Conservation (phyloP, 345 rosid genomes). For the Arabidopsis arenosa region DNA sequence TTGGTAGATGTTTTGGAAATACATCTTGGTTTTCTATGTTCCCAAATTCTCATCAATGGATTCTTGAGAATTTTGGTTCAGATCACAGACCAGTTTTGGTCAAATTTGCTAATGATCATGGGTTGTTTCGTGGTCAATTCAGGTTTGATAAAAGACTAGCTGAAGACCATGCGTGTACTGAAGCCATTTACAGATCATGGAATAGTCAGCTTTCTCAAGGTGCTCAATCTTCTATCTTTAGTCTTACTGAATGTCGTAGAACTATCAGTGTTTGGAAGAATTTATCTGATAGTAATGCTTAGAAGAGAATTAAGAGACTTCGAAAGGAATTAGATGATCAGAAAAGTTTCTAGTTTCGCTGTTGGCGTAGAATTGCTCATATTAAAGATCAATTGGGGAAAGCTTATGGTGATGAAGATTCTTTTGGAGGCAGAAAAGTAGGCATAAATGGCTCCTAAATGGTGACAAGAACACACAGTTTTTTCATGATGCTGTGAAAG, state of each 20-base stretch:
- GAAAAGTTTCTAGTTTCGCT: fast-evolving
- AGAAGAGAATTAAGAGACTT: no score
- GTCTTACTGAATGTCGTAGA: no score
- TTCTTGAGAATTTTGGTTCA: neutral
- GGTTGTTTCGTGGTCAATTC: neutral
- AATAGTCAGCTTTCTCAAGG: no score
- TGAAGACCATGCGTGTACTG: neutral
- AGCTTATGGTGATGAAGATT: neutral
- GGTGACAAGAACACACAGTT: neutral
- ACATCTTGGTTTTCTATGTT: neutral
- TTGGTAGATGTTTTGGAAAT: no score
- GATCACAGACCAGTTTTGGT: neutral
- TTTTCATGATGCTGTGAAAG: neutral
- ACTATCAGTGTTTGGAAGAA: no score
- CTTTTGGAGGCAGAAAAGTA: neutral
- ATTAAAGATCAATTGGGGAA: fast-evolving
- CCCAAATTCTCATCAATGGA: neutral
- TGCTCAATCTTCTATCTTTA: no score
- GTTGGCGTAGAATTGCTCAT: fast-evolving
- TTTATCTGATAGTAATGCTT: no score
- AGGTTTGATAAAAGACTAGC: neutral
- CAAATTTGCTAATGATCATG: neutral
- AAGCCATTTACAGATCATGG: neutral
- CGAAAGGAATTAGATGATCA: neutral
- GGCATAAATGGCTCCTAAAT: neutral